Base-by-base conservation (phyloP, 1,284 basidiomycete species). In the Sutorius eximius region DNA sequence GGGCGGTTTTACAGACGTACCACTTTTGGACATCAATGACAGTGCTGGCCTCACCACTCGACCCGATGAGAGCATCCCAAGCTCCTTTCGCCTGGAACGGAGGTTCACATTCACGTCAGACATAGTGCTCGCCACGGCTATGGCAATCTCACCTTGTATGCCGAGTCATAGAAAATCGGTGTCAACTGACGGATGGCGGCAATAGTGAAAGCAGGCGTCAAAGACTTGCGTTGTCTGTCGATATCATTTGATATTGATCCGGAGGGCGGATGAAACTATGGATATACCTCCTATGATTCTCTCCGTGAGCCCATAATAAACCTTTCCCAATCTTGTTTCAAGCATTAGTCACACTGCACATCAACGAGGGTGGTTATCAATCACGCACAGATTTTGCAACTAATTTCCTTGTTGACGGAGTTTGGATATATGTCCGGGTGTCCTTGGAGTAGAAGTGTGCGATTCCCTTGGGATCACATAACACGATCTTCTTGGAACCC, bases 21-120 rank as follows among this genome's bases (percentile, higher is more conserved):
- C 56, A 61, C 6, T n/a, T 48, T 29, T 85, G 77, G 8, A 85
- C 80, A 29, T 85, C 80, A 24, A 85, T 80, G 12, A 78, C 53
- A 5, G 40, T 10, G 24, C 41, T 33, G 0, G 58, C 61, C 12
- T 67, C 65, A 37, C 66, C 72, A 10, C 55, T 61, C 0, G 73
- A 61, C 29, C 77, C 75, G 1, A 83, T 57, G 15, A 74, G 60
- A 9, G 63, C 58, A 46, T 84, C 82, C 82, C 83, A 85, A 15
- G 65, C 63, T 62, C 61, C 68, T 78, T 82, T 58, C 77, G 63
- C 80, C 56, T 58, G 27, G 18, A 13, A 27, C 24, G 24, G 24
- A 27, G 3, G 27, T 52, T 27, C 22, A 18, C 18, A 18, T 43
- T 16, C 30, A 45, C 5, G 20, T 38, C 5, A 45, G 30, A 37